phyloP scores from a whole-genome alignment of 768 basidiomycete species.

The Pulveroboletus ravenelii region DNA sequence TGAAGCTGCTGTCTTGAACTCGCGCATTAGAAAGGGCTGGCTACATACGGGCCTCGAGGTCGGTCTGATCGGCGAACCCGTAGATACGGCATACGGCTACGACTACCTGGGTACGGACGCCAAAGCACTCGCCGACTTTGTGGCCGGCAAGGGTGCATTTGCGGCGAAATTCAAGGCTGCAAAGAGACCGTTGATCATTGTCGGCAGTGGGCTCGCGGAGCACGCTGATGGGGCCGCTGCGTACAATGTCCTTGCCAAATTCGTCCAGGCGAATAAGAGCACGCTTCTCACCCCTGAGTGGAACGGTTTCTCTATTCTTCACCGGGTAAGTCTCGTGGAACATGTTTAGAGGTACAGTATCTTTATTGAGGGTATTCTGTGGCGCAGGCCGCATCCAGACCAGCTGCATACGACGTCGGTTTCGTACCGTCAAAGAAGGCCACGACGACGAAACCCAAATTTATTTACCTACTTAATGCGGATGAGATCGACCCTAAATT shows the following conservation, averaged over 20 bases:
- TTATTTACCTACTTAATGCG: constrained; percentile 93
- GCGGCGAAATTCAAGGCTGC: constrained; percentile 83
- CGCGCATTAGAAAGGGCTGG: constrained; percentile 94
- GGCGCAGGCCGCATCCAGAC: constrained; percentile 76
- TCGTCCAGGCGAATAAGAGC: constrained; percentile 71
- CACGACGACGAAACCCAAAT: constrained; percentile 76
- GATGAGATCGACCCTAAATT: constrained; percentile 87
- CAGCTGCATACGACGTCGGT: constrained; percentile 93
- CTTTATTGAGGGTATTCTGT: not conserved
- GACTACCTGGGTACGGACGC: constrained; percentile 80
- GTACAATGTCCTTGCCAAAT: constrained; percentile 73
- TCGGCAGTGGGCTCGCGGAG: constrained; percentile 83
- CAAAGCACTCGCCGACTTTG: constrained; percentile 71
- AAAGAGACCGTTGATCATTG: constrained; percentile 87
- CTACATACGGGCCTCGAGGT: constrained; percentile 82
- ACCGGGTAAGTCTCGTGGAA: constrained; percentile 55
- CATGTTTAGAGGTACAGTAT: not conserved
- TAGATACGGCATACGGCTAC: constrained; percentile 89
- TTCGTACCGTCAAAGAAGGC: constrained; percentile 85
- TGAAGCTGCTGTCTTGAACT: constrained; percentile 96
- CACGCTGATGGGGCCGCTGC: constrained; percentile 78
- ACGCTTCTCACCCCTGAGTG: constrained; percentile 82
- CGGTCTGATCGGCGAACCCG: constrained; percentile 85
- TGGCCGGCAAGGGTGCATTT: constrained; percentile 75
- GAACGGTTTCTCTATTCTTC: constrained; percentile 92